Conservation (phyloP, 345 rosid species). For the Erodium maritimum region DNA sequence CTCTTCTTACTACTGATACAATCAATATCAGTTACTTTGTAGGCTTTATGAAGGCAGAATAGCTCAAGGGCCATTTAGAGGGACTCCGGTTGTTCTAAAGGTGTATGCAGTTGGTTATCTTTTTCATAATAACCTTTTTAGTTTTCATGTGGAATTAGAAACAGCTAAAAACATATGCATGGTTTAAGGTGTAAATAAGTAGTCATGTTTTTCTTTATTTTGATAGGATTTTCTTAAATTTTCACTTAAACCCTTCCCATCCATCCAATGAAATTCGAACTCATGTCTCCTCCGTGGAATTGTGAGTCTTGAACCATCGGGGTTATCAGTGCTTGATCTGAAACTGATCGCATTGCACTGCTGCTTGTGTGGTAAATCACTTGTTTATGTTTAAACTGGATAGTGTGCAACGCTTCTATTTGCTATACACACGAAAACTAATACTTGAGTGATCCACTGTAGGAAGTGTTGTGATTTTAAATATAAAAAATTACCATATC, state of each 20-base stretch:
- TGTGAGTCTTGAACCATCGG: too few species aligned
- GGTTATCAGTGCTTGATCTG: neutral
- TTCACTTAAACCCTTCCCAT: too few species aligned
- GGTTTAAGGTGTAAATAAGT: neutral
- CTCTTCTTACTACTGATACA: slow-evolving; percentile 20
- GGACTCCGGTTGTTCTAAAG: slow-evolving; percentile 63
- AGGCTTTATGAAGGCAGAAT: slow-evolving; percentile 93
- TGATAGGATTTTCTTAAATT: too few species aligned
- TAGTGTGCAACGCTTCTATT: too few species aligned
- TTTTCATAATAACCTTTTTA: neutral
- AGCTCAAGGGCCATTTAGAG: slow-evolving; percentile 59
- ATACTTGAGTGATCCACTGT: neutral
- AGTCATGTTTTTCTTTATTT: too few species aligned
- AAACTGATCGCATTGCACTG: too few species aligned
- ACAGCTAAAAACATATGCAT: neutral
- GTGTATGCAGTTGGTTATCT: slow-evolving; percentile 15
- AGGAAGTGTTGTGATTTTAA: too few species aligned
- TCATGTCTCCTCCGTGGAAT: too few species aligned
- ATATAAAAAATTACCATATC: neutral
- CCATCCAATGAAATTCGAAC: too few species aligned
- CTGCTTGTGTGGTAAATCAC: too few species aligned
- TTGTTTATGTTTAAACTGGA: too few species aligned
- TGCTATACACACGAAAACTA: too few species aligned
- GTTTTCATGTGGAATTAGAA: neutral
- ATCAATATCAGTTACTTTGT: slow-evolving; percentile 45